Base-by-base conservation (phyloP, 1,284 basidiomycete species). In the Exobasidium cylindrosporum region DNA sequence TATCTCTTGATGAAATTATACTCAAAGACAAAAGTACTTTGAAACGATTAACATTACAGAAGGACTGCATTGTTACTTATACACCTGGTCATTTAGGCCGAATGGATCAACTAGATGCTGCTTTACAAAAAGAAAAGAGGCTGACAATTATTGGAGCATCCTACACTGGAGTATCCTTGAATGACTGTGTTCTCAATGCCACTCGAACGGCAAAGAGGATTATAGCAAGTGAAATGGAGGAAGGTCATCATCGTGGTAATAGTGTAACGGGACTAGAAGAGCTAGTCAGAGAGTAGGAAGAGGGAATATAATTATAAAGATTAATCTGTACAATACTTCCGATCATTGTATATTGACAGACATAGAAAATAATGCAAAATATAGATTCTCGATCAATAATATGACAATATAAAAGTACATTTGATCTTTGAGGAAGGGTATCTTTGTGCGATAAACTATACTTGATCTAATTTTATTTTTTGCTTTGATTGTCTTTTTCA, bases 151-250 rank as follows among this genome's bases (percentile, higher is more conserved):
- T 90, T 1, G 95, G 95, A 1, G 90, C 91, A 3, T 91, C 91
- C 10, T 90, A 93, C 31, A 87, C 86, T 0, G 94, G 92, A 0
- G 91, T 95, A 0, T 93, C 92, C 62, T 85, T 97, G 3, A 91
- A 90, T 17, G 94, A 97, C 76, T 94, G 92, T 78, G 85, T 95
- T 0, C 72, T 74, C 1, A 64, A 70, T 28, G 66, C 70, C 21
- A 66, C 61, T 11, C 62, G 66, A 31, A 64, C 68, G 7, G 67
- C 66, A 3, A 61, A 68, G 47, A 2, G 4, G n/a, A 50, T 28
- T 3, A 13, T 50, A 13, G 26, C 4, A 4, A 24, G 21, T 4
- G 47, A 50, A 28, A 4, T 7, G 3, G 26, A 50, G 4, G 47
- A 50, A 14, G 47, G 26, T 23, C 7, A 40, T 7, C 7, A 17